Percentiles rank a stretch among this genome's conserved stretches.
These are phyloP conservation scores for Myxozyma monticola DNA, from an alignment of 805 yeast genomes.

Conservation along the genomic window DNA sequence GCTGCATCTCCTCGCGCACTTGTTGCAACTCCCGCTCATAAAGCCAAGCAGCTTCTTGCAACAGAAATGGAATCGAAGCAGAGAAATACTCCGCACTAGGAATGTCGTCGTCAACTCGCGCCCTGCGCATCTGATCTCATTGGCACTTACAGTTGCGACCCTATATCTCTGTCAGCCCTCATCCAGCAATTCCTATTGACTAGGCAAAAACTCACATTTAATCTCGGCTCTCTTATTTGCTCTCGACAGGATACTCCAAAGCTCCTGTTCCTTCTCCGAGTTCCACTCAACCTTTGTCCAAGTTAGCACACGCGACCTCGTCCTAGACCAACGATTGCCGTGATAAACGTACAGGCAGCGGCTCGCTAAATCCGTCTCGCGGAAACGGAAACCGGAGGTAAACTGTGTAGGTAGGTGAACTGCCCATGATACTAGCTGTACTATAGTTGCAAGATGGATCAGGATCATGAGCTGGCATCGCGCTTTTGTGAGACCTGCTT, in stretches of 20 bases:
- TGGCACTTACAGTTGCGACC: constrained; percentile 39
- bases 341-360: constrained; percentile 35
- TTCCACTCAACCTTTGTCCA: constrained; percentile 37
- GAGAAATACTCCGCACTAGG: constrained; percentile 39
- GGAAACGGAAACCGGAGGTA: constrained; percentile 48
- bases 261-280: constrained; percentile 36
- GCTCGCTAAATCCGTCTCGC: constrained; percentile 47
- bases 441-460: too few relatives aligned
- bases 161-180: constrained; percentile 31
- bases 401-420: constrained; percentile 35
- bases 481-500: too few relatives aligned
- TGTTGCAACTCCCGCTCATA: constrained; percentile 43
- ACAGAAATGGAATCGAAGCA: constrained; percentile 41
- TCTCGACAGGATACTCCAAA: constrained; percentile 40
- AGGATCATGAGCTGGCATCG: too few relatives aligned
- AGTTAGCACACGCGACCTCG: not conserved
- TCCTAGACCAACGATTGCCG: not conserved
- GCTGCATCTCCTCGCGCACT: constrained; percentile 39
- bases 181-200: not conserved
- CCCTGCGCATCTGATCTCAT: constrained; percentile 31
- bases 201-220: constrained; percentile 35
- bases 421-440: too few relatives aligned
- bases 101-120: constrained; percentile 17
- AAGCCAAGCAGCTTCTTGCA: constrained; percentile 47
- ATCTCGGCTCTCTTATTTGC: constrained; percentile 39